These are phyloP conservation scores for Naganishia sp. DNA, from an alignment of 1,284 basidiomycete genomes.

Conservation along the genomic window DNA sequence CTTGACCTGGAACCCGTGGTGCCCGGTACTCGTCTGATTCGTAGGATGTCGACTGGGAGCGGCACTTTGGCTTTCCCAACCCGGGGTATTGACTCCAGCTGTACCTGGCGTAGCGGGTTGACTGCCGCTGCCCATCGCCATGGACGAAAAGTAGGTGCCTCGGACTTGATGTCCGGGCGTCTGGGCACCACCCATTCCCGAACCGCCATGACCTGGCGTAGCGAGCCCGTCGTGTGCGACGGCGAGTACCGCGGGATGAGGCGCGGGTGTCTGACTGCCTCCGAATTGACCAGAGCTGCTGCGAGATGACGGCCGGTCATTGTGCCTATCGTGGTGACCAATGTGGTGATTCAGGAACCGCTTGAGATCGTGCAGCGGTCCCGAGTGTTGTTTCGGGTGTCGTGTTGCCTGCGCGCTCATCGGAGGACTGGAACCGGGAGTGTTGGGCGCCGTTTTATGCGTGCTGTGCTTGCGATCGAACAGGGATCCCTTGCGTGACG, in stretches of 20 bases:
- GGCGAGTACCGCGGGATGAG: conserved; percentile 34
- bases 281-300: conserved; percentile 8
- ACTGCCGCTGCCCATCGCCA: conserved; percentile 27
- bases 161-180: conserved; percentile 30
- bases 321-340: conserved; percentile 56
- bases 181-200: conserved; percentile 27
- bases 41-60: conserved; percentile 26
- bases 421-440: conserved; percentile 47
- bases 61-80: neutral
- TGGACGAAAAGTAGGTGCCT: conserved; percentile 25
- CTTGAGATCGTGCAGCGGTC: conserved; percentile 83
- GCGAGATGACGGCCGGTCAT: neutral
- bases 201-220: conserved; percentile 38
- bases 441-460: conserved; percentile 46
- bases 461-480: conserved; percentile 6
- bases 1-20: conserved; percentile 33
- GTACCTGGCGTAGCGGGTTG: conserved; percentile 34
- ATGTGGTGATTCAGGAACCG: conserved; percentile 89
- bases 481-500: conserved; percentile 14
- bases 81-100: neutral
- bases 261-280: conserved; percentile 35
- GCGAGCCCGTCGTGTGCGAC: conserved; percentile 40
- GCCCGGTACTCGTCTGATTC: conserved; percentile 17
- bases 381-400: conserved; percentile 52
- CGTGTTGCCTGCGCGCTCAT: conserved; percentile 47